Conservation (phyloP, 2,329 filamentous ascomycete species). For the Apiospora phragmitis region DNA sequence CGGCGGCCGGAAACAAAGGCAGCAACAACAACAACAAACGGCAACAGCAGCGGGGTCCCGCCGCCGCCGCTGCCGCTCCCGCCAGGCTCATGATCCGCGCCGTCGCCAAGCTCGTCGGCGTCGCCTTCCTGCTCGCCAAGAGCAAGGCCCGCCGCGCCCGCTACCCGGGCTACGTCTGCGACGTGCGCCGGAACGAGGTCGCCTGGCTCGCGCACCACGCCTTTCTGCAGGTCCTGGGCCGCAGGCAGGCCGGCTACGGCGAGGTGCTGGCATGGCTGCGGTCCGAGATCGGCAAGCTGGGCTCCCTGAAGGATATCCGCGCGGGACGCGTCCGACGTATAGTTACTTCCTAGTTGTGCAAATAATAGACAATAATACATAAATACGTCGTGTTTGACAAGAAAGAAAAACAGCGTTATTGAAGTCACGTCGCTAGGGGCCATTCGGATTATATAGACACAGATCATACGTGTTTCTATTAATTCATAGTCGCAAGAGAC, state of each 20-base stretch:
- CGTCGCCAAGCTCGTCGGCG: slow-evolving; percentile 63
- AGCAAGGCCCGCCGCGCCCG: slow-evolving; percentile 47
- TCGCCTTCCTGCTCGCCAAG: slow-evolving; percentile 65
- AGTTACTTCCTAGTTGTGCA: background rate
- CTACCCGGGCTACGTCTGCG: slow-evolving; percentile 56
- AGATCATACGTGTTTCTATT: background rate
- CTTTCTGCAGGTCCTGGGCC: slow-evolving; percentile 66
- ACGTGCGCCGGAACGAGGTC: slow-evolving; percentile 60
- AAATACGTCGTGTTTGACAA: background rate
- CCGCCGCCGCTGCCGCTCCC: background rate
- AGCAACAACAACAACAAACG: background rate
- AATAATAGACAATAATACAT: background rate
- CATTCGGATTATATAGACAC: too few species aligned
- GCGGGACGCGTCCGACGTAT: slow-evolving; percentile 25
- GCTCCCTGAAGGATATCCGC: slow-evolving; percentile 32
- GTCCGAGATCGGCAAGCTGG: slow-evolving; percentile 42
- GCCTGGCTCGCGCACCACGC: slow-evolving; percentile 67
- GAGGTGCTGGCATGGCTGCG: slow-evolving; percentile 70
- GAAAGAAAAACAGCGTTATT: too few species aligned
- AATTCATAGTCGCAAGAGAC: background rate
- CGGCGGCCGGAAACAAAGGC: background rate
- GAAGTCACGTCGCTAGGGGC: too few species aligned
- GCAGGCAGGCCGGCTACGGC: slow-evolving; percentile 70
- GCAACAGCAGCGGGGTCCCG: background rate
- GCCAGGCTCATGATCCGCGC: slow-evolving; percentile 64